These are phyloP conservation scores for Neonectria coccinea DNA, from an alignment of 2,329 filamentous ascomycete species.

Conservation along the genomic window DNA sequence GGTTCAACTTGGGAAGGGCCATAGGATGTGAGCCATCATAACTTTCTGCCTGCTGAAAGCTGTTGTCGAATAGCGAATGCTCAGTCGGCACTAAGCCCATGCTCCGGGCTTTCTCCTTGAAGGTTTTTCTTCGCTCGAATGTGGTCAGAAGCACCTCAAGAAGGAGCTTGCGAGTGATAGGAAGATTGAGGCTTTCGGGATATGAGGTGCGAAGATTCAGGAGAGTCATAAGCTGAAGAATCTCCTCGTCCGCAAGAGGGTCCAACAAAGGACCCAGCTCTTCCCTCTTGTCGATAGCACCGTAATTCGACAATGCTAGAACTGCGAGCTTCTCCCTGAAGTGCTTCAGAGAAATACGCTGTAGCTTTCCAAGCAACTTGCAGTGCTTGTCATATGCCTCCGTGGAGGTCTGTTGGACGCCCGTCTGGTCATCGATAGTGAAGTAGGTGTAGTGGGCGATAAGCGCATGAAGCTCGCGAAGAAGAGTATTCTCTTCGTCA, in stretches of 20 bases:
- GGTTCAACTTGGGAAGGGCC: constrained; percentile 91
- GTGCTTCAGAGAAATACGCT: constrained; percentile 80
- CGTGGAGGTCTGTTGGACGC: constrained; percentile 76
- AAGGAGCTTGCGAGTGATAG: constrained; percentile 71
- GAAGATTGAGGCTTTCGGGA: constrained; percentile 75
- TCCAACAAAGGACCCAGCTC: constrained; percentile 84
- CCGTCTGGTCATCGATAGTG: constrained; percentile 90
- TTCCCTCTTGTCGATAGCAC: constrained; percentile 81
- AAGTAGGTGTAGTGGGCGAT: constrained; percentile 90
- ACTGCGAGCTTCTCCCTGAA: constrained; percentile 94
- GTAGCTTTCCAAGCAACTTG: constrained; percentile 79
- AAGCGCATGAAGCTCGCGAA: constrained; percentile 85
- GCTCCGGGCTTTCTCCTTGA: constrained; percentile 80
- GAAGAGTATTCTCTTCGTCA: constrained; percentile 77
- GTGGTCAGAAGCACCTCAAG: constrained; percentile 79
- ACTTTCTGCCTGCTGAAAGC: constrained; percentile 81
- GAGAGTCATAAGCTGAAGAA: constrained; percentile 74
- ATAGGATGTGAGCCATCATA: constrained; percentile 91
- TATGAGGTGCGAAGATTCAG: constrained; percentile 88
- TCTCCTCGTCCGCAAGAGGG: constrained; percentile 78
- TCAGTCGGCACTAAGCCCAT: constrained; percentile 89
- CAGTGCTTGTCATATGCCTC: constrained; percentile 87
- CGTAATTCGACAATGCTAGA: constrained; percentile 91
- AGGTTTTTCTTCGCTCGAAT: constrained; percentile 83
- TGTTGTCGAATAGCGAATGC: constrained; percentile 79